Percentiles rank a stretch among this genome's conserved stretches.
Conservation (phyloP, 179 eudicot species). For the Spergularia azorica region DNA sequence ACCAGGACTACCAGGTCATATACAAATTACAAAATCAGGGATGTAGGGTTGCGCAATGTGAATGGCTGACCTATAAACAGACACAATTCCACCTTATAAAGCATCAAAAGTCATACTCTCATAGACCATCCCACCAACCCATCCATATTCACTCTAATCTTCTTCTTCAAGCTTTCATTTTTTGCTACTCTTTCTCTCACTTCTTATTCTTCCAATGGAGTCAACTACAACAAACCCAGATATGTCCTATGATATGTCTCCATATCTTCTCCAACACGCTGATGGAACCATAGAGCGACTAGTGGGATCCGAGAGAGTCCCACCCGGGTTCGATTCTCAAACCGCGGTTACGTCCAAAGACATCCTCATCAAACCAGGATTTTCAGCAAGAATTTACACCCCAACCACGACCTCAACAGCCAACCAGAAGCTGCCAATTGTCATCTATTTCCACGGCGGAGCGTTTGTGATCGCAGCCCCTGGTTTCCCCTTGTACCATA, state of each 20-base stretch:
- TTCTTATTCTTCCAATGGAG: conserved; percentile 12
- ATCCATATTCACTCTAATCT: too few relatives aligned
- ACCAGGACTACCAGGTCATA: too few relatives aligned
- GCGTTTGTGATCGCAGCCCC: conserved; percentile 59
- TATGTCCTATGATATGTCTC: conserved; percentile 34
- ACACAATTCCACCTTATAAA: too few relatives aligned
- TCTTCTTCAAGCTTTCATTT: too few relatives aligned
- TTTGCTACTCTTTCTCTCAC: background rate
- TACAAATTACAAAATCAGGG: too few relatives aligned
- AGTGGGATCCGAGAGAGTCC: conserved; percentile 31
- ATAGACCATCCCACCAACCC: background rate
- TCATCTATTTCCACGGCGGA: conserved; percentile 79
- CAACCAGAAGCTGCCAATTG: conserved; percentile 47
- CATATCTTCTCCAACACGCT: conserved; percentile 35
- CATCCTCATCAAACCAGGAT: conserved; percentile 24
- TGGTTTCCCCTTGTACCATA: conserved; percentile 45
- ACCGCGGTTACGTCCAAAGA: conserved; percentile 60
- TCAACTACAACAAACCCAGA: conserved; percentile 12
- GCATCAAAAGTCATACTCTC: background rate
- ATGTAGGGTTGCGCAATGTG: too few relatives aligned
- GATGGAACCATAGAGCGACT: conserved; percentile 43
- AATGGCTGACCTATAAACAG: too few relatives aligned
- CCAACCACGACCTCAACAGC: conserved; percentile 27
- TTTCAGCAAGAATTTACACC: conserved; percentile 46
- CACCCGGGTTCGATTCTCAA: conserved; percentile 35